Base-by-base conservation (phyloP, 805 yeast genomes). In the Ogataea chonburiensis region DNA sequence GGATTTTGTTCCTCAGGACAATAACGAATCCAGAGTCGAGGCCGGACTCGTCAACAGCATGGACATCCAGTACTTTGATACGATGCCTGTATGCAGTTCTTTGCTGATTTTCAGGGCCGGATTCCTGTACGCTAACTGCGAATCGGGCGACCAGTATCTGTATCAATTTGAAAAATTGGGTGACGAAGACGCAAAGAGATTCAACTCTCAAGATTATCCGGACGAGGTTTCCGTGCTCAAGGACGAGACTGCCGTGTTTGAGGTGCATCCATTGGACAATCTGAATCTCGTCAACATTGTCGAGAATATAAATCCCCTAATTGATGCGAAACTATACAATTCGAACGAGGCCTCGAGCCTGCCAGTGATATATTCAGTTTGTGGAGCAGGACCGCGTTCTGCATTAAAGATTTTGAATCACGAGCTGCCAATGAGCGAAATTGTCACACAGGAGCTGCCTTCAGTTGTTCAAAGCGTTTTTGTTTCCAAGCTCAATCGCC, bases 121-220 rank as follows among this genome's bases (percentile, higher is more conserved):
- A 0, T 83, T 78, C 46, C 50, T 91, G 23, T 85, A 77, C 55
- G 83, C 81, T 1, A 79, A 80, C 43, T 64, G 78, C 7, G 81
- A 81, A 39, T 58, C 66, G 38, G 78, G 81, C 18, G 79, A 81
- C 50, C 85, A 81, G 49, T 58, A 66, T 13, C 64, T 85, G n/a
- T 86, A 80, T 51, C 96, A 87, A 55, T 83, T 91, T 50, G 86
- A 82, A 43, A 73, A 73, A 32, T 62, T 88, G 28, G 96, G 94
- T 1, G 79, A 75, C 30, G 74, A 63, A 10, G 47, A 47, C 3
- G 64, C 60, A 22, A 52, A 39, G 14, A 51, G 43, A 17, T 65
- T 64, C 55, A 47, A 47, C 11, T 62, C 71, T 0, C 37, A 56
- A 5, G 50, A 61, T 34, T 50, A 55, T 42, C 64, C 71, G 1